Conservation (phyloP, 805 yeast genomes). For the Kodamaea nitidulidarum region DNA sequence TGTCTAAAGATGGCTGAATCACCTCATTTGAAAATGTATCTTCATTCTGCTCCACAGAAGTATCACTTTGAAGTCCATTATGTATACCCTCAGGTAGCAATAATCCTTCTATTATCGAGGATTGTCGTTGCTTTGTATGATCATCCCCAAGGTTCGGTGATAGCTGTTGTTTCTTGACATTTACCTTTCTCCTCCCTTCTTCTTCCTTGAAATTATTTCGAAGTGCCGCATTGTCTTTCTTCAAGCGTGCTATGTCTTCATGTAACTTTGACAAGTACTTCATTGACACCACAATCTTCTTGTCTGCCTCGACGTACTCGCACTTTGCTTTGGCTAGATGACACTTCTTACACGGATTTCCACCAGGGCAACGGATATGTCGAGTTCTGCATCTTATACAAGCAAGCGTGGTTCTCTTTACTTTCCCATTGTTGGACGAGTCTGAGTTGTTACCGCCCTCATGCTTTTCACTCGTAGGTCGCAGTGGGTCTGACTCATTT, state of each 20-base stretch:
- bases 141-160: neutral
- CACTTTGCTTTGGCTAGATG: slow-evolving; percentile 51
- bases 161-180: neutral
- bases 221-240: slow-evolving; percentile 59
- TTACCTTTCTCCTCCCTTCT: slow-evolving; percentile 10
- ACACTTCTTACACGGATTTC: slow-evolving; percentile 69
- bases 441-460: neutral
- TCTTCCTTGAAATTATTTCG: slow-evolving; percentile 40
- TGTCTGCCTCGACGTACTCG: slow-evolving; percentile 69
- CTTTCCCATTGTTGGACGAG: slow-evolving; percentile 7
- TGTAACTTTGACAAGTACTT: slow-evolving; percentile 64
- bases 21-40: slow-evolving; percentile 36
- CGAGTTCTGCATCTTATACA: slow-evolving; percentile 68
- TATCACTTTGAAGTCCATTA: neutral
- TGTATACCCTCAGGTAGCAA: neutral
- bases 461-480: neutral
- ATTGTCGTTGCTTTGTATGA: neutral
- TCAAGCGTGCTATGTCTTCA: slow-evolving; percentile 60
- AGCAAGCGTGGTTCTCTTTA: slow-evolving; percentile 36
- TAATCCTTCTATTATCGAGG: neutral
- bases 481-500: neutral
- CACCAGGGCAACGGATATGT: slow-evolving; percentile 76
- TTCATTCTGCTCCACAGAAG: neutral
- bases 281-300: slow-evolving; percentile 69
- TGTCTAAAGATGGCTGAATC: slow-evolving; percentile 67